Evolutionary conservation across 257 asterid species (phyloP), one percentile per base, ranked within the genome.

Genomic region (Parsonsia alboflavescens): DNA sequence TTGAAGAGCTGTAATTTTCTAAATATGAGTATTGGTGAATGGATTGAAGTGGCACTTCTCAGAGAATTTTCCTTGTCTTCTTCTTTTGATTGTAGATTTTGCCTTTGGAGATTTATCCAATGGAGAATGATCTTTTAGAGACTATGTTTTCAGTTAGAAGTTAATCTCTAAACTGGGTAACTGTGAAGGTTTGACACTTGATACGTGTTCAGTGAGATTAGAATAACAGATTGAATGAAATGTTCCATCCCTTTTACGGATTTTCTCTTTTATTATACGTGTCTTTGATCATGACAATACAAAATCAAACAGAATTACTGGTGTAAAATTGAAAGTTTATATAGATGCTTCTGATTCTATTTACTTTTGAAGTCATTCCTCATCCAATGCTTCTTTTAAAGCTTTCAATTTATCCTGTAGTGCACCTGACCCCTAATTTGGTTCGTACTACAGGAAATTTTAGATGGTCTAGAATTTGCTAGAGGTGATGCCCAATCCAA

Each of bases 391-490:
- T n/a, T n/a, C n/a, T n/a, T n/a, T n/a, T n/a, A n/a, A n/a, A n/a
- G n/a, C n/a, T n/a, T 73, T 36, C 22, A 42, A 26, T 48, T 53
- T 54, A 15, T n/a, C 15, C 17, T 77, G 19, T 42, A n/a, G n/a
- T n/a, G n/a, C n/a, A n/a, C n/a, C n/a, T n/a, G n/a, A n/a, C n/a
- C 24, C 48, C 58, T 78, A 42, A 72, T 68, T 36, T 68, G 33
- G n/a, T 30, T 53, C 68, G 41, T 74, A 75, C 81, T 71, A 39
- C 48, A 95, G 99, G 99, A 95, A 82, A 85, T 87, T 75, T 78
- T 95, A 70, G 98, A 92, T 13, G 99, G 99, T n/a, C n/a, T n/a
- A n/a, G n/a, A n/a, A n/a, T n/a, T n/a, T n/a, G n/a, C n/a, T n/a
- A n/a, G n/a, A n/a, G n/a, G n/a, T n/a, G n/a, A n/a, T n/a, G n/a